Evolutionary conservation across 129 eudicot genomes (phyloP), one percentile per base, ranked within the genome.

Genomic region (Erigeron canadensis): DNA sequence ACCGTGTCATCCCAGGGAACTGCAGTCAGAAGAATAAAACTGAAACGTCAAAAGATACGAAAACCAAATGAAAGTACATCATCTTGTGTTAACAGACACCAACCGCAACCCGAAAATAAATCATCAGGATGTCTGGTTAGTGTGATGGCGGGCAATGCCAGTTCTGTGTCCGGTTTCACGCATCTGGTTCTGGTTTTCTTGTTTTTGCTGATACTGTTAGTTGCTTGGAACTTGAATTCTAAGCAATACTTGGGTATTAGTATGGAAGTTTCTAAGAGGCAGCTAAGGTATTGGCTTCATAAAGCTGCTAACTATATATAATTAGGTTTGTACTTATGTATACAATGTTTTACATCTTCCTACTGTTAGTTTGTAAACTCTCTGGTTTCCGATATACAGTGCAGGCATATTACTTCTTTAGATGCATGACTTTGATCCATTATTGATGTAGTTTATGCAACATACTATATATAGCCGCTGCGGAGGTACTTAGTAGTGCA

Each of bases 21-120:
- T 2, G 85, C 92, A 12, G 71, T 80, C 75, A 53, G 88, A 63
- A 74, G 98, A 73, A 83, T 89, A 71, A 79, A 77, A 72, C 59
- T 88, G 37, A 72, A 60, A 63, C 78, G 23, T 64, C 71, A 45
- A 18, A 58, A 74, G 19, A 37, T 1, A 13, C 57, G 5, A 72
- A 43, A 37, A n/a, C 43, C 37, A 13, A 62, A 7, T 13, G 3
- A 12, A 18, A 28, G 19, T 8, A 63, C 42, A 12, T 12, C 65
- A 53, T 42, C 65, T 61, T 10, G 58, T 46, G 51, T 22, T 53
- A 15, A 46, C 10, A 18, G 54, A 59, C 23, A 69, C 46, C 54
- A 58, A 39, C 51, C 15, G 10, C 8, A 28, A 0, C 34, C 34
- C 23, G 60, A 34, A 19, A 45, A 48, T 21, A 40, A 37, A 16